phyloP scores from a whole-genome alignment of 192 early-diverging fungal species.

The Mortierella alpina region DNA sequence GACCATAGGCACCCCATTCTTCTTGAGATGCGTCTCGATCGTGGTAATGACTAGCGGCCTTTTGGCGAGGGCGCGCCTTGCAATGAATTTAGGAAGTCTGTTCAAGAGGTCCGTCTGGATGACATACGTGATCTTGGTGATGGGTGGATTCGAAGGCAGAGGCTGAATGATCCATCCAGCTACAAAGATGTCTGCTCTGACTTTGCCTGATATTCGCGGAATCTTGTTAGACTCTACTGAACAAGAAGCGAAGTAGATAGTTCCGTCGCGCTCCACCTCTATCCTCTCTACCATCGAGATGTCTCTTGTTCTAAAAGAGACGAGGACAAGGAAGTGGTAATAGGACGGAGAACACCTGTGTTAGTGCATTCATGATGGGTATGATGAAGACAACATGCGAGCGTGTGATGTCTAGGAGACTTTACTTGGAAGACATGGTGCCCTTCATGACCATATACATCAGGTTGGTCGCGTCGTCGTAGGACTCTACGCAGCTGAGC shows the following conservation, averaged over 20 bases:
- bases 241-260: slow-evolving; percentile 62
- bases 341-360: neutral
- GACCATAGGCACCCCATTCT: slow-evolving; percentile 56
- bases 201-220: slow-evolving; percentile 57
- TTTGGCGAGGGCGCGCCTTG: slow-evolving; percentile 60
- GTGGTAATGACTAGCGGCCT: slow-evolving; percentile 62
- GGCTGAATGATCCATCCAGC: slow-evolving; percentile 71
- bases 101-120: slow-evolving; percentile 63
- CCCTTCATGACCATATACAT: slow-evolving; percentile 56
- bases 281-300: slow-evolving; percentile 57
- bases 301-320: slow-evolving; percentile 31
- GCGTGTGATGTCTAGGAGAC: neutral
- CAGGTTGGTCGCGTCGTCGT: slow-evolving; percentile 41
- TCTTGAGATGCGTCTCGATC: slow-evolving; percentile 64
- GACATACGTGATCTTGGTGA: slow-evolving; percentile 66
- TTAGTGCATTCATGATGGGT: neutral
- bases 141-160: slow-evolving; percentile 52
- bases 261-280: slow-evolving; percentile 58
- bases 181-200: slow-evolving; percentile 55
- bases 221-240: slow-evolving; percentile 60
- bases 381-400: neutral
- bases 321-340: neutral
- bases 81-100: slow-evolving; percentile 68
- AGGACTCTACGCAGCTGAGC: slow-evolving; percentile 42
- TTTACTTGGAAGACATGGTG: slow-evolving; percentile 52